These are phyloP conservation scores for Wickerhamomyces chambardii DNA, from an alignment of 805 yeast species.

Conservation along the genomic window DNA sequence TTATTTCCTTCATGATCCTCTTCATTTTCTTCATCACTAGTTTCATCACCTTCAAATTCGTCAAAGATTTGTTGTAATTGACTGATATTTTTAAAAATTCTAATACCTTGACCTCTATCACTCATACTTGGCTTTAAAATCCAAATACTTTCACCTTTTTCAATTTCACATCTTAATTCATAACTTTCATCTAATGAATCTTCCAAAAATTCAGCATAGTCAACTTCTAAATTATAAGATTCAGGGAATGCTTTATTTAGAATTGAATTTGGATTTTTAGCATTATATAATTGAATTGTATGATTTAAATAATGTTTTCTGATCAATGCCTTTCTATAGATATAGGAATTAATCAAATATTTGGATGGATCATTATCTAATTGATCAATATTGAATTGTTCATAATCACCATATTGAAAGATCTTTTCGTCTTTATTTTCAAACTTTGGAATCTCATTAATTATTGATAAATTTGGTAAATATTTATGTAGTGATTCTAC, in stretches of 20 bases:
- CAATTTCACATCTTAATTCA: constrained; percentile 76
- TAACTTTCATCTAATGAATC: constrained; percentile 90
- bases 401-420: constrained; percentile 87
- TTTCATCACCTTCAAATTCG: constrained; percentile 70
- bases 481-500: constrained; percentile 18
- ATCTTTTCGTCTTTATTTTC: constrained; percentile 22
- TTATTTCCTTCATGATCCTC: constrained; percentile 21
- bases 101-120: constrained; percentile 93
- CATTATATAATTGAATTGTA: constrained; percentile 64
- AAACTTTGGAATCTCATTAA: constrained; percentile 14
- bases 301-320: constrained; percentile 87
- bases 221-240: constrained; percentile 75
- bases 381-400: constrained; percentile 72
- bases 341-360: constrained; percentile 71
- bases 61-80: constrained; percentile 81
- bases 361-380: constrained; percentile 26
- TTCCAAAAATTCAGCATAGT: constrained; percentile 92
- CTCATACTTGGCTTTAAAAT: constrained; percentile 96
- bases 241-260: constrained; percentile 60
- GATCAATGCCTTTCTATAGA: constrained; percentile 84
- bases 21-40: constrained; percentile 51
- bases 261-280: constrained; percentile 65
- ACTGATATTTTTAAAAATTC: constrained; percentile 68
- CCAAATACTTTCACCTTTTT: constrained; percentile 57
- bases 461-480: constrained; percentile 24